Evolutionary conservation across 2,329 filamentous ascomycete species (phyloP).

Genomic region (Myriosclerotinia duriaeana): DNA sequence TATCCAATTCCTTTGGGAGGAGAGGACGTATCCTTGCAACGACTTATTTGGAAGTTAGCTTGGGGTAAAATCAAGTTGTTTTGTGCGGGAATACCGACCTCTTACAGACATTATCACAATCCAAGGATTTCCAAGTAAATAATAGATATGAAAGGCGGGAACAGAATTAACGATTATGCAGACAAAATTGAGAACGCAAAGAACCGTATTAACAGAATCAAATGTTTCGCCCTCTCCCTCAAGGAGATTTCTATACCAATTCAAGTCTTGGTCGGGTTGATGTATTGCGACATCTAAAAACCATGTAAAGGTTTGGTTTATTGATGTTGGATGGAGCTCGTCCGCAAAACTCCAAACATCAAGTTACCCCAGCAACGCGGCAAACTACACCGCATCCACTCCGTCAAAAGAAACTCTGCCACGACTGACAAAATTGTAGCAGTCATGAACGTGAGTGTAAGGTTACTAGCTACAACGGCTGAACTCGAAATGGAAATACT

Average conservation of each 20-base stretch:
- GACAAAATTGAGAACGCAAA: not conserved
- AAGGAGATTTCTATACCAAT: slow-evolving; percentile 7
- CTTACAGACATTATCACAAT: slow-evolving; percentile 34
- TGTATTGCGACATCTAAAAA: not conserved
- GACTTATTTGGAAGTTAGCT: slow-evolving; percentile 63
- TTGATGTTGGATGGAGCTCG: slow-evolving; percentile 16
- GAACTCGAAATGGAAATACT: not conserved
- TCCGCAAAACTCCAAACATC: slow-evolving; percentile 6
- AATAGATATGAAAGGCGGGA: not conserved
- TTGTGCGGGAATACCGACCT: slow-evolving; percentile 29
- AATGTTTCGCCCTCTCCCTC: not conserved
- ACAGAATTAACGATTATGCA: slow-evolving; percentile 13
- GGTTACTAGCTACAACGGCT: not conserved
- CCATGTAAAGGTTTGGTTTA: slow-evolving; percentile 9
- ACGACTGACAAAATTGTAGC: not conserved
- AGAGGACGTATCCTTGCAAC: slow-evolving; percentile 89
- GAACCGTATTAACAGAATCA: slow-evolving; percentile 3
- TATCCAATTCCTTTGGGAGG: slow-evolving; percentile 79
- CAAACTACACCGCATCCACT: not conserved
- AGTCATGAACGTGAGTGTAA: not conserved
- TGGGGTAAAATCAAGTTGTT: slow-evolving; percentile 40
- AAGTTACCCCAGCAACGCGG: slow-evolving; percentile 11
- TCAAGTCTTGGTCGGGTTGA: slow-evolving; percentile 6
- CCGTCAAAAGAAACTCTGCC: slow-evolving; percentile 4
- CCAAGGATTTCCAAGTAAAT: slow-evolving; percentile 9